These are phyloP conservation scores for Fallopia convolvulus DNA, from an alignment of 148 eudicot species.

Conservation along the genomic window DNA sequence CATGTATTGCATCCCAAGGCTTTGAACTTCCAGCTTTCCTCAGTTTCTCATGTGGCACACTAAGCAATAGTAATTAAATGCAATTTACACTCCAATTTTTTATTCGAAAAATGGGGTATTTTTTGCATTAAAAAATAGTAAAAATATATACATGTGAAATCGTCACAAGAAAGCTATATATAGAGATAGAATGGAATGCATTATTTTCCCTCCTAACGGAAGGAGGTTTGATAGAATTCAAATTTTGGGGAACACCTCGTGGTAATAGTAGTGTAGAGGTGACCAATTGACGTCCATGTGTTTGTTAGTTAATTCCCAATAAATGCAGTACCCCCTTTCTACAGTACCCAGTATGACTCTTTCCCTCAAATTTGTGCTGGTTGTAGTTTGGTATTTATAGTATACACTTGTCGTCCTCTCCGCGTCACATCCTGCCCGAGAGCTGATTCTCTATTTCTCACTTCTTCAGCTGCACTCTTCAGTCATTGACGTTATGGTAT, in stretches of 20 bases:
- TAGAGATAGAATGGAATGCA: background rate
- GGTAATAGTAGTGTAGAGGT: background rate
- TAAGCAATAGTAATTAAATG: background rate
- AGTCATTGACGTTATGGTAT: background rate
- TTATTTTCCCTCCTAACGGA: background rate
- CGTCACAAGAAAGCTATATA: too few relatives aligned
- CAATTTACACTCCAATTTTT: background rate
- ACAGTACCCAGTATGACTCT: background rate
- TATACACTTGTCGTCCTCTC: background rate
- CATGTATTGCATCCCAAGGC: slow-evolving; percentile 5
- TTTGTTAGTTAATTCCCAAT: background rate
- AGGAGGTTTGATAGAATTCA: too few relatives aligned
- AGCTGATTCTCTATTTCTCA: background rate
- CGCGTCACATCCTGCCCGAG: background rate
- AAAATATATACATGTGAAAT: too few relatives aligned
- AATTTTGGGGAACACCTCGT: too few relatives aligned
- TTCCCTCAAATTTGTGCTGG: background rate
- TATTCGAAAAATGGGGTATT: background rate
- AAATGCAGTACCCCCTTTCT: background rate
- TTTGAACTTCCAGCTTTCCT: background rate
- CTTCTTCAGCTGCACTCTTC: background rate
- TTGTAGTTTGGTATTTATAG: background rate
- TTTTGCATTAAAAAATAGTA: background rate
- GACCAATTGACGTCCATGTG: background rate
- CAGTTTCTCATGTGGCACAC: slow-evolving; percentile 3